Evolutionary conservation across 371 early-diverging fungal genomes (phyloP), one percentile per base, ranked within the genome.

Genomic region (Batkoa obscura): DNA sequence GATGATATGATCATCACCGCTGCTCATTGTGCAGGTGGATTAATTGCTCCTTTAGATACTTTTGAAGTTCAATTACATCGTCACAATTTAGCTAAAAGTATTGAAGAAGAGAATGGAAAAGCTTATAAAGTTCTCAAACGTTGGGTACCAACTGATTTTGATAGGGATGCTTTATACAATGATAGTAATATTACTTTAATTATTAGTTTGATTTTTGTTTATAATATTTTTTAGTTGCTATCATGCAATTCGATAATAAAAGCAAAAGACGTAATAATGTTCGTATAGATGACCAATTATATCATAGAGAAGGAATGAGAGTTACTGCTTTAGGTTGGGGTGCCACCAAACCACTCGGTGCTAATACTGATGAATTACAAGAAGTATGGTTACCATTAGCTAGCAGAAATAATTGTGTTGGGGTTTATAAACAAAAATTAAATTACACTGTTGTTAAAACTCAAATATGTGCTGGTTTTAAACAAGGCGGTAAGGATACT

Each of bases 291-390:
- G 3, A 45, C 17, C n/a, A 15, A 35, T 5, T 17, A 2, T 12
- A 56, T 23, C 33, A 32, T 23, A 38, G 36, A 13, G 66, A 64
- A 30, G 63, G 68, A 3, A 45, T 51, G 1, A 53, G 43, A 8
- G 59, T 68, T 4, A 63, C 61, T 8, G 72, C 69, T 2, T 55
- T 72, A 33, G 72, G 72, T 23, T 72, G 72, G 72, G 72, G 72
- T 3, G 64, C 60, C 33, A 69, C 67, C 3, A 55, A 59, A 17
- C 54, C 55, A 1, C 36, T n/a, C 3, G 15, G 30, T 3, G 43
- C 41, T 23, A 17, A n/a, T 15, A 66, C 66, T 6, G 50, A 58
- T 33, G 42, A 56, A 30, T 52, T 72, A 34, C 57, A 64, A 15
- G 52, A 62, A 55, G 71, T 65, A 36, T 60, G 60, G 6, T 37